Evolutionary conservation across 257 asterid species (phyloP).

Genomic region (Fraxinus cuspidata): DNA sequence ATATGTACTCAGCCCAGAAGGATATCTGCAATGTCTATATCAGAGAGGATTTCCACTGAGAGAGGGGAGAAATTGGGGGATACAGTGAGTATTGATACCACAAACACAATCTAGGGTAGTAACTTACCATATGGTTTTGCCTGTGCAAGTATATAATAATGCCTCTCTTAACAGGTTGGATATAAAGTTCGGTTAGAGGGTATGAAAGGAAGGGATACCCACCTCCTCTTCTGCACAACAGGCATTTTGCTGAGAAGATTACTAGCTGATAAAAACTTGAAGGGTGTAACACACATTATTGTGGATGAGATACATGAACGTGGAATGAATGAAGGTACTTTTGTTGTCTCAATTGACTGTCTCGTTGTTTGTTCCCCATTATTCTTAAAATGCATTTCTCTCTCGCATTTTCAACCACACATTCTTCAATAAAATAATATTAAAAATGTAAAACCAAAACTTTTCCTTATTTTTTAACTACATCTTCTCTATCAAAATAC

Average conservation of each 20-base stretch:
- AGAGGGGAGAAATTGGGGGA: conserved; percentile 95
- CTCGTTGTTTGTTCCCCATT: too few relatives aligned
- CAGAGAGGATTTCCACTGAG: conserved; percentile 93
- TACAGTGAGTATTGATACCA: conserved; percentile 57
- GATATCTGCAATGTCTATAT: conserved; percentile 92
- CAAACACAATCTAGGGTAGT: conserved; percentile 3
- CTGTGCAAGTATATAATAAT: conserved; percentile 3
- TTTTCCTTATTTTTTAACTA: too few relatives aligned
- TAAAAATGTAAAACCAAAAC: too few relatives aligned
- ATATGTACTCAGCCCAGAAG: conserved; percentile 93
- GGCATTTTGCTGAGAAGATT: conserved; percentile 93
- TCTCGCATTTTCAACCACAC: too few relatives aligned
- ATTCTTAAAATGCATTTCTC: too few relatives aligned
- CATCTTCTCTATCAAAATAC: too few relatives aligned
- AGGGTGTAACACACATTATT: conserved; percentile 84
- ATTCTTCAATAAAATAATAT: too few relatives aligned
- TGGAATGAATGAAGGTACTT: conserved; percentile 92
- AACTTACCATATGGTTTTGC: conserved; percentile 1
- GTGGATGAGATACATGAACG: conserved; percentile 99
- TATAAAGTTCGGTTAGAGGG: conserved; percentile 96
- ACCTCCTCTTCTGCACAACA: conserved; percentile 95
- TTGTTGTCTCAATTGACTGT: conserved; percentile 16
- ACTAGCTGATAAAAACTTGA: conserved; percentile 75
- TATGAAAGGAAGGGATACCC: conserved; percentile 91
- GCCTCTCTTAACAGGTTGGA: conserved; percentile 64